phyloP scores from a whole-genome alignment of 2,329 filamentous ascomycete genomes.

The Verticillium longisporum region DNA sequence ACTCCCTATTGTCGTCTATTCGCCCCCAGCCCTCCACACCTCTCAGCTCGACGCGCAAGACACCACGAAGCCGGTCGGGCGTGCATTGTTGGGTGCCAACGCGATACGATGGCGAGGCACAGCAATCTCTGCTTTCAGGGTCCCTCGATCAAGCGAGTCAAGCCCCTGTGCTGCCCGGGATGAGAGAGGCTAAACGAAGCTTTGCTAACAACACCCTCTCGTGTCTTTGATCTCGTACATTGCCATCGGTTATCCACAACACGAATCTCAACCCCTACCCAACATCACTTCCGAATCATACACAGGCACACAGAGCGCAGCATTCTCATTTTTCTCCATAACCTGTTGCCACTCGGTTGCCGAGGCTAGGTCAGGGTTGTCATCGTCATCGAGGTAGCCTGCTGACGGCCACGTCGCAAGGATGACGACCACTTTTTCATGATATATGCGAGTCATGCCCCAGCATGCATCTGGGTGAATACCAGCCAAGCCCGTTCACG shows the following conservation, averaged over 20 bases:
- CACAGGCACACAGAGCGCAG: neutral
- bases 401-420: neutral
- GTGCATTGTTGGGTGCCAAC: too few relatives aligned
- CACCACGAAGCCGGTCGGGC: neutral
- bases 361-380: neutral
- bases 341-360: neutral
- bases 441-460: neutral
- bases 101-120: neutral
- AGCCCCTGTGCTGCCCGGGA: neutral
- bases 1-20: neutral
- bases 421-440: neutral
- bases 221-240: neutral
- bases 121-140: neutral
- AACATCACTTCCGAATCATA: neutral
- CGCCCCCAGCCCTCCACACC: neutral
- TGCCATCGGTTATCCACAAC: neutral
- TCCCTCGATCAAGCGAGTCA: neutral
- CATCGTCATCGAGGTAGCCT: neutral
- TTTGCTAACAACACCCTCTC: neutral
- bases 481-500: neutral
- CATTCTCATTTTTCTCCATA: too few relatives aligned
- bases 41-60: neutral
- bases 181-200: neutral
- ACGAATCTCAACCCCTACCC: neutral
- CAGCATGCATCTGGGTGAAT: neutral